A percentile compares a stretch with the other conserved stretches of the same genome.
Conservation (phyloP, 495 filamentous ascomycete species). For the Aspergillus homomorphus region DNA sequence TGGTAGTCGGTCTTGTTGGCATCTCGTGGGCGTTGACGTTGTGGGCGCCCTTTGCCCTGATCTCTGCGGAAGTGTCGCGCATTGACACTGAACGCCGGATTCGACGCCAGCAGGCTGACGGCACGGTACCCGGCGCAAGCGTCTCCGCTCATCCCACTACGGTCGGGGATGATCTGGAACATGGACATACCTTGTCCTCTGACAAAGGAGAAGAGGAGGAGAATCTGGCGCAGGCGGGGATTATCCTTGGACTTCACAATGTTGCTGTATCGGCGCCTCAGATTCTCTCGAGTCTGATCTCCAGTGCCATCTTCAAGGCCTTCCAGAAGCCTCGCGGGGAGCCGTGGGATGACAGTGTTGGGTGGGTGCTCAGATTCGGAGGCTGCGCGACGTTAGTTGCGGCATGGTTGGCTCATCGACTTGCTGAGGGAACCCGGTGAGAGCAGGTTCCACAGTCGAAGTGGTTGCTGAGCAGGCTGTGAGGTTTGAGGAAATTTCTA, state of each 20-base stretch:
- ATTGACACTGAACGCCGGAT: slow-evolving; percentile 67
- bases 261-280: slow-evolving; percentile 86
- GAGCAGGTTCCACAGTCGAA: slow-evolving; percentile 7
- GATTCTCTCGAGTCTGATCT: slow-evolving; percentile 78
- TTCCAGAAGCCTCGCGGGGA: slow-evolving; percentile 80
- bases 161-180: slow-evolving; percentile 27
- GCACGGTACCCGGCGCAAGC: slow-evolving; percentile 4
- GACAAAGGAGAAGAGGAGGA: slow-evolving; percentile 24
- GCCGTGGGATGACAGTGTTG: slow-evolving; percentile 80
- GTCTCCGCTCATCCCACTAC: neutral
- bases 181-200: slow-evolving; percentile 16
- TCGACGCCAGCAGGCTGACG: slow-evolving; percentile 36
- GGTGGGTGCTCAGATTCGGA: slow-evolving; percentile 77
- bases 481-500: no score
- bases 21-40: slow-evolving; percentile 85
- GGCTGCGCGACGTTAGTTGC: slow-evolving; percentile 74
- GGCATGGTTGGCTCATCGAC: slow-evolving; percentile 57
- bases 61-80: slow-evolving; percentile 78
- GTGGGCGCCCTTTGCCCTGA: slow-evolving; percentile 92
- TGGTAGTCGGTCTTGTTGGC: slow-evolving; percentile 73
- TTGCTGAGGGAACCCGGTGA: slow-evolving; percentile 34
- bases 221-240: slow-evolving; percentile 65
- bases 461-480: no score
- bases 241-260: slow-evolving; percentile 88
- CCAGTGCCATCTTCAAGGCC: slow-evolving; percentile 73